Evolutionary conservation across 2,329 filamentous ascomycete species (phyloP).

Genomic region (Orbilia javanica): DNA sequence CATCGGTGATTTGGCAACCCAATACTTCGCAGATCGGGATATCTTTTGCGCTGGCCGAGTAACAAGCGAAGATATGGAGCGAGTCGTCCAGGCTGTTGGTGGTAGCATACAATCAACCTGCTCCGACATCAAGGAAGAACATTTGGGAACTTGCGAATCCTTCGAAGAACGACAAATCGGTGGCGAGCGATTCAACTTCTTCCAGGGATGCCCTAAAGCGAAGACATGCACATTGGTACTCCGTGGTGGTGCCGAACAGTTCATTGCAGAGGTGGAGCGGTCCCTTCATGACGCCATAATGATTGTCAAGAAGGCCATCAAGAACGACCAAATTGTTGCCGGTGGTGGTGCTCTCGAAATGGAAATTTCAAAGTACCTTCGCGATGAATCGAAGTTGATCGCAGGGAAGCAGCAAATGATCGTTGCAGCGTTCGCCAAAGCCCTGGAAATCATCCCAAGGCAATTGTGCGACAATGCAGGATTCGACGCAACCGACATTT

Average conservation of each 20-base stretch:
- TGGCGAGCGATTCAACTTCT: constrained; percentile 97
- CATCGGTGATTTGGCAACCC: constrained; percentile 96
- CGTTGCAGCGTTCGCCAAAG: constrained; percentile 98
- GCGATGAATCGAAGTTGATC: constrained; percentile 91
- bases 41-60: constrained; percentile 98
- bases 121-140: constrained; percentile 89
- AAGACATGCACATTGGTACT: constrained; percentile 97
- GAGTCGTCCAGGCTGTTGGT: constrained; percentile 93
- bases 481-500: constrained; percentile 97
- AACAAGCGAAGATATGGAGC: constrained; percentile 90
- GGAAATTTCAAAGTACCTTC: constrained; percentile 92
- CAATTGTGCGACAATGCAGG: constrained; percentile 99
- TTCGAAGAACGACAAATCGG: constrained; percentile 99
- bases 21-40: constrained; percentile 97
- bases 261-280: constrained; percentile 98
- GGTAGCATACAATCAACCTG: constrained; percentile 94
- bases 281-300: constrained; percentile 99
- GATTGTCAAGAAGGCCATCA: constrained; percentile 98
- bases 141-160: constrained; percentile 87
- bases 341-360: constrained; percentile 96
- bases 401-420: constrained; percentile 96
- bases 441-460: constrained; percentile 93
- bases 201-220: constrained; percentile 92
- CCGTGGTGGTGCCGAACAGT: constrained; percentile 96
- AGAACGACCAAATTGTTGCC: constrained; percentile 93